Evolutionary conservation across 2,329 filamentous ascomycete genomes (phyloP), one percentile per base, ranked within the genome.

Genomic region (Coccinonectria pachysandricola): DNA sequence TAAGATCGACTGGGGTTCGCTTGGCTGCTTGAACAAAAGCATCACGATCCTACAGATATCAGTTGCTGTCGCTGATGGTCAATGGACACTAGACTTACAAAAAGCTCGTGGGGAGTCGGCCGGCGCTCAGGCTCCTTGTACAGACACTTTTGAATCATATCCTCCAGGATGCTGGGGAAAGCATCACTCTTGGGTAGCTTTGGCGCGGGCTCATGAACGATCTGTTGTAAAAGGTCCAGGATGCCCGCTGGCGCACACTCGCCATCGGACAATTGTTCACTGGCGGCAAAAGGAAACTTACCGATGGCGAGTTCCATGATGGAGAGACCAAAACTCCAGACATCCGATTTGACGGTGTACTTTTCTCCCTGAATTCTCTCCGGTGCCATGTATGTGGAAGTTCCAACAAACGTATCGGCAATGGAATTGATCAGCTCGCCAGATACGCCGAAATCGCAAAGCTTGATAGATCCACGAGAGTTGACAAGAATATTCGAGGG

Each of bases 371-470:
- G 87, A 42, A 98, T 98, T 54, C 91, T 76, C 62, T 98, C 91
- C 0, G 91, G 91, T 1, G 91, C 91, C 91, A 98, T 98, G 64
- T 98, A 98, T 30, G 91, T 98, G 19, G 91, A 95, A 2, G 91
- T 98, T 27, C 91, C 91, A 18, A 98, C 91, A 48, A 98, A 98
- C 1, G 91, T 98, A 51, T 96, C 88, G 26, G 91, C 91, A 40
- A 98, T 86, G 4, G 91, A 96, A 60, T 96, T 96, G 53, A 96
- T 86, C 10, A 95, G 73, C 57, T 98, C 91, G 41, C 87, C 91
- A 4, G 88, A 95, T n/a, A 98, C 91, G 44, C 91, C 91, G 53
- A 98, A 98, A 56, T 98, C 91, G 59, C 88, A 96, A 5, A 98
- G 72, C 60, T 98, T 98, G 67, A 98, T 96, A 42, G 80, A 75